A percentile compares a stretch with the other conserved stretches of the same genome.
phyloP scores from a whole-genome alignment of 371 early-diverging fungal genomes.

The Thermomucor indicae-seudaticae region DNA sequence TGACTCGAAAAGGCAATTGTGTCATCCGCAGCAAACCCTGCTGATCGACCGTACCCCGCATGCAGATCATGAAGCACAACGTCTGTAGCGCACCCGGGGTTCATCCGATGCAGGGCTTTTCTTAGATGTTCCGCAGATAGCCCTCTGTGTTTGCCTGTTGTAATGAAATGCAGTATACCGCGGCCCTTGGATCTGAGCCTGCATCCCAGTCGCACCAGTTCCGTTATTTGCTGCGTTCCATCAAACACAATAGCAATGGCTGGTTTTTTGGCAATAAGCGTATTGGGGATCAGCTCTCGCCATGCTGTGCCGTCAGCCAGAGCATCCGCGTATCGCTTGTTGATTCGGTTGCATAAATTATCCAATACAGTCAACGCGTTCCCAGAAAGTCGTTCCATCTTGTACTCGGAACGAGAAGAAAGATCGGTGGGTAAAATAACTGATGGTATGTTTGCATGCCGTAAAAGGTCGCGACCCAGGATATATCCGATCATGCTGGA shows the following conservation, averaged over 20 bases:
- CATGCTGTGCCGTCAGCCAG: slow-evolving; percentile 1
- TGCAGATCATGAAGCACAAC: slow-evolving; percentile 18
- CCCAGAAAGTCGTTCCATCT: neutral
- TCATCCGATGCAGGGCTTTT: neutral
- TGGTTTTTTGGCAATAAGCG: neutral
- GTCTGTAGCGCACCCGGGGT: slow-evolving; percentile 3
- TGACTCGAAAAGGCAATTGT: slow-evolving; percentile 5
- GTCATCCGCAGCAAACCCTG: slow-evolving; percentile 1
- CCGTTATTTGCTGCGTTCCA: slow-evolving; percentile 9
- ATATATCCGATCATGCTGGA: slow-evolving; percentile 14
- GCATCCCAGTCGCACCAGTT: slow-evolving; percentile 21
- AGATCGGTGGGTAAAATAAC: slow-evolving; percentile 30
- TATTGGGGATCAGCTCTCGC: slow-evolving; percentile 1
- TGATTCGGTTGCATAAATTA: neutral
- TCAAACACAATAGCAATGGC: slow-evolving; percentile 19
- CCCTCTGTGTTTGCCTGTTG: slow-evolving; percentile 6
- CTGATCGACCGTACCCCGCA: neutral
- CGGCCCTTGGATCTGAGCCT: slow-evolving; percentile 10
- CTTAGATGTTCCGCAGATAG: slow-evolving; percentile 5
- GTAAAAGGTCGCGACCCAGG: slow-evolving; percentile 16
- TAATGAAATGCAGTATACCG: slow-evolving; percentile 20
- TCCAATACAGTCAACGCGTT: neutral
- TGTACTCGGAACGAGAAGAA: slow-evolving; percentile 13
- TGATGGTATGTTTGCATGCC: slow-evolving; percentile 28
- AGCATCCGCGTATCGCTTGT: neutral